Evolutionary conservation across 2,329 filamentous ascomycete species (phyloP).

Genomic region (Calonectria naviculata): DNA sequence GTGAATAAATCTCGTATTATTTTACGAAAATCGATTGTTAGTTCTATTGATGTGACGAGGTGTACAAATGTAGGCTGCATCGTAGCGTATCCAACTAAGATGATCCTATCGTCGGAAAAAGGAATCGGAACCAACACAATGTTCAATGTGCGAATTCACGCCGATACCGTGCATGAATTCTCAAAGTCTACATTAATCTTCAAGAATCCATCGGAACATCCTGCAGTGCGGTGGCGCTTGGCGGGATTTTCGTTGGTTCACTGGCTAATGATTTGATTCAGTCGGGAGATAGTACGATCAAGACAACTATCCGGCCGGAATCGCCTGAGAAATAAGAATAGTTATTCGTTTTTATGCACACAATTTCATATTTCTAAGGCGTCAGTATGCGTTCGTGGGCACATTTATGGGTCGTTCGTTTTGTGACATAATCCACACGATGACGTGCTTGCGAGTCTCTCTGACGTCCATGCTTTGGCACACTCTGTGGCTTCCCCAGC

Average conservation of each 20-base stretch:
- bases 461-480: conserved; percentile 5
- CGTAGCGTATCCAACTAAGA: too few relatives aligned
- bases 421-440: conserved; percentile 34
- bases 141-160: neutral
- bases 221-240: neutral
- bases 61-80: too few relatives aligned
- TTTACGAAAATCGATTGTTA: too few relatives aligned
- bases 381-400: conserved; percentile 16
- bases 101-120: too few relatives aligned
- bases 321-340: neutral
- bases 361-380: conserved; percentile 25
- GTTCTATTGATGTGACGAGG: too few relatives aligned
- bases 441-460: conserved; percentile 34
- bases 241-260: neutral
- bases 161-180: neutral
- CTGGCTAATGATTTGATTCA: neutral
- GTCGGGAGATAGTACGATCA: conserved; percentile 8
- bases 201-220: too few relatives aligned
- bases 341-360: neutral
- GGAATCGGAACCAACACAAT: too few relatives aligned
- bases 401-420: conserved; percentile 8
- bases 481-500: neutral
- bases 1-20: neutral
- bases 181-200: too few relatives aligned
- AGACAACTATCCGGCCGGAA: neutral